Evolutionary conservation across 2,329 filamentous ascomycete species (phyloP).

Genomic region (Emydomyces testavorans): DNA sequence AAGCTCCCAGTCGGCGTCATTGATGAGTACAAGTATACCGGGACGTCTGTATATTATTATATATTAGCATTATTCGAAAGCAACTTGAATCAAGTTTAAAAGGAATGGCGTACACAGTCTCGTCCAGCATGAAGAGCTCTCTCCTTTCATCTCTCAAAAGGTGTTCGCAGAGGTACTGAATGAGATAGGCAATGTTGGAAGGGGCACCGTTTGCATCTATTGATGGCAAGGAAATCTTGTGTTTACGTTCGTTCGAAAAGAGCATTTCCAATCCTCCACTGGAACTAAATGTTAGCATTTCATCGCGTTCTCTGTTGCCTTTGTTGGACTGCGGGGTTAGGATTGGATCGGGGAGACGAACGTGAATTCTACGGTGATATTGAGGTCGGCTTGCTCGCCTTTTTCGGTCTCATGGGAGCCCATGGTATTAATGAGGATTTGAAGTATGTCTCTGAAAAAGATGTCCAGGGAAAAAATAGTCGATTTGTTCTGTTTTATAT

Average conservation of each 20-base stretch:
- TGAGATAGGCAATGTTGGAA: conserved; percentile 62
- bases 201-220: conserved; percentile 48
- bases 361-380: conserved; percentile 65
- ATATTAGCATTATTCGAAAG: conserved; percentile 15
- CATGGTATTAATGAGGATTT: background rate
- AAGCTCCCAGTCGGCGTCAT: conserved; percentile 96
- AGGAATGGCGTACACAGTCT: conserved; percentile 60
- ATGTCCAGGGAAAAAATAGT: background rate
- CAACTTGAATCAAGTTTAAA: background rate
- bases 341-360: conserved; percentile 29
- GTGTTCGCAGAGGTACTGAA: conserved; percentile 65
- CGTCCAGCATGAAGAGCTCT: conserved; percentile 81
- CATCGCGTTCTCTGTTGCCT: background rate
- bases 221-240: conserved; percentile 57
- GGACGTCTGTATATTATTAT: conserved; percentile 56
- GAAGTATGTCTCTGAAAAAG: background rate
- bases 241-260: conserved; percentile 70
- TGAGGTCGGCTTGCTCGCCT: conserved; percentile 24
- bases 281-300: conserved; percentile 10
- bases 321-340: conserved; percentile 12
- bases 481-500: too few species aligned
- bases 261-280: conserved; percentile 91
- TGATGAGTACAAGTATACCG: conserved; percentile 90
- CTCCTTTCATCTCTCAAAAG: conserved; percentile 75
- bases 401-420: conserved; percentile 2